Evolutionary conservation across 2,329 filamentous ascomycete species (phyloP).

Genomic region (Alternaria ethzedia): DNA sequence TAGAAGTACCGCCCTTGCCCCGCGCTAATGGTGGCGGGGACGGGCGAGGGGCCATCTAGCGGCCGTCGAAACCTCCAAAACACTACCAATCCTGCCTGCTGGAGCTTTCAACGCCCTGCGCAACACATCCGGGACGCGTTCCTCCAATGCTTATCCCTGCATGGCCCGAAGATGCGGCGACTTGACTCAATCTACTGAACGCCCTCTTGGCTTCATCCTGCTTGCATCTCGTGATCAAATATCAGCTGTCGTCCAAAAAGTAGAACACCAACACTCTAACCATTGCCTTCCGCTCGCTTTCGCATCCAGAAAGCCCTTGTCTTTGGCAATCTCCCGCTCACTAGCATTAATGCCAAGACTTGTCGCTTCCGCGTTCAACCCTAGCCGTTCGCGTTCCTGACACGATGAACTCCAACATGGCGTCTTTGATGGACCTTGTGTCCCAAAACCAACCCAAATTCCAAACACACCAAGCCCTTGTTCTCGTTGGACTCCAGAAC

Average conservation of each 20-base stretch:
- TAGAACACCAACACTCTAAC: neutral
- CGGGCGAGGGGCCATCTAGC: conserved; percentile 1
- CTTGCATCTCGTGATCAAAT: neutral
- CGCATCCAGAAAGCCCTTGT: neutral
- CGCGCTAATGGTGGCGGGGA: conserved; percentile 21
- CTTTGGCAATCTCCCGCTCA: neutral
- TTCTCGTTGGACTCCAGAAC: conserved; percentile 87
- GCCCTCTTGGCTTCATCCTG: neutral
- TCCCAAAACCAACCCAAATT: conserved; percentile 58
- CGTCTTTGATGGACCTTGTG: conserved; percentile 52
- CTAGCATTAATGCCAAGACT: neutral
- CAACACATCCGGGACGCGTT: conserved; percentile 12
- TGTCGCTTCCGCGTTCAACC: conserved; percentile 1
- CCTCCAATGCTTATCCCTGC: conserved; percentile 18
- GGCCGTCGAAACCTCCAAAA: neutral
- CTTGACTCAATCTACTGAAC: neutral
- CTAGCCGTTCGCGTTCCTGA: neutral
- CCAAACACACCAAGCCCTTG: conserved; percentile 70
- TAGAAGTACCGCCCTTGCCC: conserved; percentile 4
- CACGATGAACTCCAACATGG: conserved; percentile 39
- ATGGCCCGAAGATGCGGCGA: neutral
- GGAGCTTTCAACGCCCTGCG: conserved; percentile 10
- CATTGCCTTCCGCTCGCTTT: neutral
- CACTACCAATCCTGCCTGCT: conserved; percentile 12
- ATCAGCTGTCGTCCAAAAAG: neutral